phyloP scores from a whole-genome alignment of 768 basidiomycete species.

The Termitomyces sp. region DNA sequence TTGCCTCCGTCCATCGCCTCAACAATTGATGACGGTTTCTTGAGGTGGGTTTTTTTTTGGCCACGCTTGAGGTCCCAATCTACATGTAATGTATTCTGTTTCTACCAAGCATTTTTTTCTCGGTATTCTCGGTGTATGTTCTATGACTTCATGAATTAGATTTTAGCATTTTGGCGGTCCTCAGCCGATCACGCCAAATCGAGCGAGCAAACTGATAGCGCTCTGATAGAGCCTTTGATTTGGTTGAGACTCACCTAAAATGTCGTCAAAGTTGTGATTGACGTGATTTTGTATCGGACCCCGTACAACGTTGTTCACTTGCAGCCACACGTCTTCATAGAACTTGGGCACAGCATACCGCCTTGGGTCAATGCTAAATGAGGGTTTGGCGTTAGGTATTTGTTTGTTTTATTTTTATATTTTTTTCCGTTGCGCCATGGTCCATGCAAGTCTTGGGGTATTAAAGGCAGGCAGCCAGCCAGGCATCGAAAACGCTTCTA shows the following conservation, averaged over 20 bases:
- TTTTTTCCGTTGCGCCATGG: not conserved
- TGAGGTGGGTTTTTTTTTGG: not conserved
- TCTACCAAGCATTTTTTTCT: not conserved
- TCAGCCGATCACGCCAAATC: constrained; percentile 3
- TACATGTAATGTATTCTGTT: not conserved
- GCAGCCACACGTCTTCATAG: constrained; percentile 13
- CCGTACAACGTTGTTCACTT: constrained; percentile 11
- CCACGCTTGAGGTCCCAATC: not conserved
- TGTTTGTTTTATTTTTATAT: constrained; percentile 12
- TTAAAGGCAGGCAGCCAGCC: constrained; percentile 1
- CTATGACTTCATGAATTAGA: constrained; percentile 12
- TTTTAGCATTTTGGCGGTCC: constrained; percentile 15
- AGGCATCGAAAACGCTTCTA: not conserved
- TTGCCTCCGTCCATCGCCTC: constrained; percentile 6
- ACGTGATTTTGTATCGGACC: constrained; percentile 12
- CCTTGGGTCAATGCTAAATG: constrained; percentile 1
- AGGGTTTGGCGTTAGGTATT: constrained; percentile 4
- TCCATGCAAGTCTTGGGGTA: constrained; percentile 1
- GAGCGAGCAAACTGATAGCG: not conserved
- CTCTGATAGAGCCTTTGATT: constrained; percentile 1
- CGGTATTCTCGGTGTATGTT: not conserved
- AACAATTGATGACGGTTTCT: not conserved
- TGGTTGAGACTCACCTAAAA: constrained; percentile 11
- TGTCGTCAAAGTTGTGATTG: constrained; percentile 4
- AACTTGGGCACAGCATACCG: constrained; percentile 7